A percentile compares a stretch with the other conserved stretches of the same genome.
Evolutionary conservation across 352 stramenopile species (phyloP).

Genomic region (Discostella stelligera): DNA sequence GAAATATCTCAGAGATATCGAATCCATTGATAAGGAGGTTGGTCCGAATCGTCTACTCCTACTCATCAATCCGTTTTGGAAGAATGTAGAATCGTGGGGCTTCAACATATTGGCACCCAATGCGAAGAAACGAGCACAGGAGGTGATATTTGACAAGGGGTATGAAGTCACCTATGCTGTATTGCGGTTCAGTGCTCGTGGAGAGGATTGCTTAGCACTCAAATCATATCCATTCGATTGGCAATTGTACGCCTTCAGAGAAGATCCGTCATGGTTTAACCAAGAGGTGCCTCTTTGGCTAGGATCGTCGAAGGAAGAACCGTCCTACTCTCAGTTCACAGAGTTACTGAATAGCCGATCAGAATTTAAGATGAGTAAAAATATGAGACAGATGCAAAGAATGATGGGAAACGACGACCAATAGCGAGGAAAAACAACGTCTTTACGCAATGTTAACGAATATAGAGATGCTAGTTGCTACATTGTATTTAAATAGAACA

Average conservation of each 20-base stretch:
- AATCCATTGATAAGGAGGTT: conserved; percentile 46
- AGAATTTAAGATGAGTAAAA: conserved; percentile 78
- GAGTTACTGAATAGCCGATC: conserved; percentile 61
- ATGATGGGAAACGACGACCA: conserved; percentile 64
- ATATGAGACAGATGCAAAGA: conserved; percentile 76
- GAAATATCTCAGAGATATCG: conserved; percentile 80
- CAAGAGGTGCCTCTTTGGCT: conserved; percentile 55
- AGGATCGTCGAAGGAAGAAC: conserved; percentile 64
- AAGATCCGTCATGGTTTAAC: conserved; percentile 65
- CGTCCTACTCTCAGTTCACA: conserved; percentile 58
- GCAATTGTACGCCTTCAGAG: conserved; percentile 77
- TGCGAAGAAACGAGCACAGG: conserved; percentile 63
- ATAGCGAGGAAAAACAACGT: conserved; percentile 8
- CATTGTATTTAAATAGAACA: neutral
- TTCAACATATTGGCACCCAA: conserved; percentile 75
- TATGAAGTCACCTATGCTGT: conserved; percentile 73
- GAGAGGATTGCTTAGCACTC: conserved; percentile 73
- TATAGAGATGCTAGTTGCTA: neutral
- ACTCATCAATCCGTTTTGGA: conserved; percentile 80
- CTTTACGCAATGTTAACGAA: neutral
- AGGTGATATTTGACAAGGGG: conserved; percentile 68
- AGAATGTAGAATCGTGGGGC: conserved; percentile 74
- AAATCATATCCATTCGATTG: conserved; percentile 81
- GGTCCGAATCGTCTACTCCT: conserved; percentile 61
- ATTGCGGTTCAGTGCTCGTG: conserved; percentile 58